These are phyloP conservation scores for Cinnamomum micranthum DNA, from an alignment of 164 flowering plant species.

Conservation along the genomic window DNA sequence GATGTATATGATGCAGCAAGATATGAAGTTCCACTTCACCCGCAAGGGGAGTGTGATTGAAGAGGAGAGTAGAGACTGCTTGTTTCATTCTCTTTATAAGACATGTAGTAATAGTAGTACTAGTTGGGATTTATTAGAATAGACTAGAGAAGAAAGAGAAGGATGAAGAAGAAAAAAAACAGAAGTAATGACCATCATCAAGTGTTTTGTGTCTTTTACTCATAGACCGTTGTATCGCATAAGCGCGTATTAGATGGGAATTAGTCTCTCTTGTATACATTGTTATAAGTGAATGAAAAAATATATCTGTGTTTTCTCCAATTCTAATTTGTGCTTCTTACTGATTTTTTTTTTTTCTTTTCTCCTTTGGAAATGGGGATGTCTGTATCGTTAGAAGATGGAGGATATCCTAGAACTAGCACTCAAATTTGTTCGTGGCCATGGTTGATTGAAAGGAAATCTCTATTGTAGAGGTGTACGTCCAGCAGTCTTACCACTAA, in stretches of 20 bases:
- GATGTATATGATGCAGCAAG: slow-evolving; percentile 11
- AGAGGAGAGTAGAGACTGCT: neutral
- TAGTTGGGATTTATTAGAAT: neutral
- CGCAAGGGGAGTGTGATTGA: neutral
- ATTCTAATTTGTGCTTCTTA: no score
- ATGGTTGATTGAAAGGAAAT: no score
- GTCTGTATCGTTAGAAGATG: neutral
- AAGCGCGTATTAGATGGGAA: no score
- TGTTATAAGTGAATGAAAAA: neutral
- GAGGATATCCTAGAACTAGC: neutral
- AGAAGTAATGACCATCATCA: neutral
- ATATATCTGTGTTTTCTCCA: no score
- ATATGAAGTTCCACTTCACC: neutral
- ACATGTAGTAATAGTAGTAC: neutral
- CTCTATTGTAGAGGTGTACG: no score
- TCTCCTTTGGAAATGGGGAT: neutral
- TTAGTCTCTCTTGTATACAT: neutral
- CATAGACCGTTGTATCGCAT: neutral
- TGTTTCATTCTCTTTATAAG: neutral
- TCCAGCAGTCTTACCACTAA: no score
- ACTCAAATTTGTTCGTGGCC: no score
- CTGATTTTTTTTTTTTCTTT: no score
- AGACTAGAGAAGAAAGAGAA: neutral
- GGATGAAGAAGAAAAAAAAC: neutral
- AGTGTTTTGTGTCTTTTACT: neutral